Base-by-base conservation (phyloP, 495 filamentous ascomycete genomes). In the Neurospora sp. region DNA sequence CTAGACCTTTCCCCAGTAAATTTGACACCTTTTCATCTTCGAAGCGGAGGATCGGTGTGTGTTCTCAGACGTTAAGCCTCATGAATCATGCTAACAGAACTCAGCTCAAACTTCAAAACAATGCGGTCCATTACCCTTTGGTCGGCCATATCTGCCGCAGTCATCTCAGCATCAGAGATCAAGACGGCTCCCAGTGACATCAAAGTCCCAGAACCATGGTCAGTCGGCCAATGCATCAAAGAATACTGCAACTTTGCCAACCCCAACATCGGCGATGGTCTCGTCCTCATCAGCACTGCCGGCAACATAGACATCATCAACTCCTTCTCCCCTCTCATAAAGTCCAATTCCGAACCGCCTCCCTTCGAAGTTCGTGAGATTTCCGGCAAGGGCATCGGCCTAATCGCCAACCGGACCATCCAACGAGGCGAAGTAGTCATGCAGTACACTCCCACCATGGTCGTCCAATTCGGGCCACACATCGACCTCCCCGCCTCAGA, bases 321-420 rank as follows among this genome's bases (percentile, higher is more conserved):
- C 36, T 71, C 43, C 0, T 80, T 78, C 62, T 72, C 76, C 3
- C 38, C 34, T 2, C 19, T 43, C 34, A n/a, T 37, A 1, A 17
- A 72, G 0, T 21, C 54, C n/a, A 70, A 10, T 7, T 40, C 45
- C 15, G 21, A 76, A 3, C 45, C 77, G 3, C 71, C 72, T 4
- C 77, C 80, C 0, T 84, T 80, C 66, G 74, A 82, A 71, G 76
- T 71, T 0, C 73, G 74, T 7, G 70, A 81, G 1, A 72, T 85
- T 2, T 74, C 79, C 0, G 82, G 81, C 6, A 86, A 85, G 40
- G 84, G 83, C 0, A 71, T 77, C 6, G 84, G 84, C 0, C 71
- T 86, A 36, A 71, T 84, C 7, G 83, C 83, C n/a, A 80, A 79
- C 38, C 70, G 81, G 19, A 78, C 78, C 7, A 85, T 86, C 62